Evolutionary conservation across 2,329 filamentous ascomycete genomes (phyloP), one percentile per base, ranked within the genome.

Genomic region (Monosporascus sp.): DNA sequence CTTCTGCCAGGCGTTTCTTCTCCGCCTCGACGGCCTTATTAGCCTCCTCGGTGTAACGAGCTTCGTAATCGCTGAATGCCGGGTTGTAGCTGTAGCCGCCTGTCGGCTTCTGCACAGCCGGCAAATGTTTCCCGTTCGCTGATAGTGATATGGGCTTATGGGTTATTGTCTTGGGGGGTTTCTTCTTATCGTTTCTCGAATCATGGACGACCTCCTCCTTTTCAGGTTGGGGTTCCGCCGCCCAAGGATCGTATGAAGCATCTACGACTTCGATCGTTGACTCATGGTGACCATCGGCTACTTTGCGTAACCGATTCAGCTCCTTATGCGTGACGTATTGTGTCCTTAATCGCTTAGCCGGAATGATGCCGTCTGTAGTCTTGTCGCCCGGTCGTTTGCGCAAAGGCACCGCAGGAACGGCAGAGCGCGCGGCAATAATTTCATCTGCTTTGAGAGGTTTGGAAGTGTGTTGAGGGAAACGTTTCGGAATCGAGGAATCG

Each of bases 1-100:
- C 83, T 44, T 81, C 82, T 38, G 77, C 80, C 6, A 93, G 71
- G 6, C 91, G 86, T 69, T 87, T 84, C 68, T 84, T 81, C 72
- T 97, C 93, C 0, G 85, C 82, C 58, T 87, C 88, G 2, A 97
- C 77, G 15, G 88, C 92, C 71, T 89, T 90, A 52, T 86, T 80
- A 46, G 90, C 88, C 70, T 95, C 90, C 43, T 82, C 78, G 20
- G 81, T 79, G 45, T 96, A 75, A 17, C 93, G 82, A 8, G 82
- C 79, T 63, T 92, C 87, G 79, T 95, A 99, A 58, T 96, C 91
- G 58, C 84, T 81, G 62, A 95, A 95, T 6, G 83, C 76, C 0
- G 94, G 94, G 69, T 99, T 99, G 75, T 99, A 99, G 63, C 90
- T 96, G 70, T 87, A 90, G 55, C 90, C 91, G 17, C 87, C 90